Percentiles rank a stretch among this genome's conserved stretches.
These are phyloP conservation scores for Acmispon strigosus DNA, from an alignment of 306 rosid species.

Conservation along the genomic window DNA sequence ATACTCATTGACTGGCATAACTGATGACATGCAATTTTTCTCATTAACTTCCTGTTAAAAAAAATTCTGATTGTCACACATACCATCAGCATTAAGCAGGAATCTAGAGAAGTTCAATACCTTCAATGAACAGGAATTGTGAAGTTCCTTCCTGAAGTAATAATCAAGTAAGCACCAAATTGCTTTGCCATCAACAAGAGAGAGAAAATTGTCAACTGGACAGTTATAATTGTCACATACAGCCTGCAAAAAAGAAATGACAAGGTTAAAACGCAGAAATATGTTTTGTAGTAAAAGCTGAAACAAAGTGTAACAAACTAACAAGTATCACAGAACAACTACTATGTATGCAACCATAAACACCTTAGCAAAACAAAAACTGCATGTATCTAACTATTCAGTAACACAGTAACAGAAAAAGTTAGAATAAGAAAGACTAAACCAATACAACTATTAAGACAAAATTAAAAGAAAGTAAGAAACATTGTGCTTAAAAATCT, in stretches of 20 bases:
- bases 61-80: background rate
- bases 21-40: slow-evolving; percentile 49
- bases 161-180: slow-evolving; percentile 95
- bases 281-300: background rate
- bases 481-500: background rate
- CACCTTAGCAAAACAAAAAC: background rate
- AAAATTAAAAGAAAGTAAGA: background rate
- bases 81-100: slow-evolving; percentile 1
- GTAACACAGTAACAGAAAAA: background rate
- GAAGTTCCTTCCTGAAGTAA: slow-evolving; percentile 77
- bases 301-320: background rate
- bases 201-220: slow-evolving; percentile 44
- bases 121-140: slow-evolving; percentile 53
- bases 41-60: slow-evolving; percentile 46
- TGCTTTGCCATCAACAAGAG: slow-evolving; percentile 90
- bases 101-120: slow-evolving; percentile 36
- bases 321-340: background rate
- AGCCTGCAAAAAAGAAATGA: slow-evolving; percentile 44
- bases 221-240: slow-evolving; percentile 66
- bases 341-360: background rate
- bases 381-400: background rate
- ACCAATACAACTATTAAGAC: background rate
- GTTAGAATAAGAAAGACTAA: background rate
- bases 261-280: background rate
- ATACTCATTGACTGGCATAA: slow-evolving; percentile 55